Evolutionary conservation across 768 basidiomycete genomes (phyloP).

Genomic region (Leccinum disarticulatum): DNA sequence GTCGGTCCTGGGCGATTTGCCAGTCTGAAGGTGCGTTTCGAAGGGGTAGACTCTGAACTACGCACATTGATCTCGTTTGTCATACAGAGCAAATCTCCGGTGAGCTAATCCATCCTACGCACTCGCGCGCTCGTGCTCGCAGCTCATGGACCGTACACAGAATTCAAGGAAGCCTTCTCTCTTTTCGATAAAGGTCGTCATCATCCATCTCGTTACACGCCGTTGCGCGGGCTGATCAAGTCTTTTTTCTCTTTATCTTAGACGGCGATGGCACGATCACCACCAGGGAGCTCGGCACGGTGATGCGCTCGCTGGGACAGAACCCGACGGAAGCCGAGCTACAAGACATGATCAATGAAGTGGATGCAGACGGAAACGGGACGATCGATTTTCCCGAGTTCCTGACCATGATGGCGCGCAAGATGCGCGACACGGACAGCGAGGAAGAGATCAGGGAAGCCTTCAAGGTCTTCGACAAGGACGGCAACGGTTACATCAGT

Average conservation of each 20-base stretch:
- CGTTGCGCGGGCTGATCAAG: not conserved
- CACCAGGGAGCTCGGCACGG: slow-evolving; percentile 85
- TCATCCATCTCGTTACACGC: not conserved
- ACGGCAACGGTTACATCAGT: slow-evolving; percentile 88
- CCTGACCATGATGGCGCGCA: slow-evolving; percentile 80
- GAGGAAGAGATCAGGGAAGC: slow-evolving; percentile 97
- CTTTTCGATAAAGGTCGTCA: slow-evolving; percentile 88
- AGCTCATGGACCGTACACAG: slow-evolving; percentile 39
- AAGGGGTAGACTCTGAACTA: not conserved
- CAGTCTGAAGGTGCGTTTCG: slow-evolving; percentile 57
- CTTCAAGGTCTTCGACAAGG: slow-evolving; percentile 97
- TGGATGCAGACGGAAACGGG: slow-evolving; percentile 85
- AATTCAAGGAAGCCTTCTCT: slow-evolving; percentile 99
- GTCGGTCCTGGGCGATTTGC: slow-evolving; percentile 7
- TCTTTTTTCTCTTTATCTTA: slow-evolving; percentile 25
- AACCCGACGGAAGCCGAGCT: slow-evolving; percentile 91
- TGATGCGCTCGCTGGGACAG: slow-evolving; percentile 91
- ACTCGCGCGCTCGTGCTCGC: not conserved
- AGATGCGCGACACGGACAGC: slow-evolving; percentile 89
- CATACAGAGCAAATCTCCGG: slow-evolving; percentile 85
- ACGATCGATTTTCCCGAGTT: slow-evolving; percentile 87
- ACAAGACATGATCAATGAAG: slow-evolving; percentile 95
- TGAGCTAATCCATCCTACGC: slow-evolving; percentile 35
- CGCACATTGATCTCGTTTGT: not conserved
- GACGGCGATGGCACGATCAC: slow-evolving; percentile 95